phyloP scores from a whole-genome alignment of 768 basidiomycete genomes.

The Phaeolepiota aurea region DNA sequence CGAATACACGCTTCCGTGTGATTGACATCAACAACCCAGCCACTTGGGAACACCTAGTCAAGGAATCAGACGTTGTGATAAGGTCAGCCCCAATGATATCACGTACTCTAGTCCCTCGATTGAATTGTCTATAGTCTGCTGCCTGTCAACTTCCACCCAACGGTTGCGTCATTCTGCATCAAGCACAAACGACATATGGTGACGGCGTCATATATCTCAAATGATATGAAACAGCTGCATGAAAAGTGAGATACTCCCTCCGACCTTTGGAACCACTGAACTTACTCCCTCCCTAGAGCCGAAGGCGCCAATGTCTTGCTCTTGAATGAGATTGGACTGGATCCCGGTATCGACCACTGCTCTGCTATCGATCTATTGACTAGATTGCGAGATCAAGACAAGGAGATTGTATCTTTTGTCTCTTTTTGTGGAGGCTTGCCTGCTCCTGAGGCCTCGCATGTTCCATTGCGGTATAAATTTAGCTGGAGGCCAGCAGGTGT shows the following conservation, averaged over 20 bases:
- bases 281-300: conserved; percentile 32
- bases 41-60: conserved; percentile 43
- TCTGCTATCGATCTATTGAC: conserved; percentile 69
- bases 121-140: conserved; percentile 46
- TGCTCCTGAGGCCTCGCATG: conserved; percentile 50
- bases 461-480: conserved; percentile 86
- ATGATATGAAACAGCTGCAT: conserved; percentile 63
- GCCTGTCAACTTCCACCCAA: conserved; percentile 66
- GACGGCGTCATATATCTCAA: conserved; percentile 87
- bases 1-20: conserved; percentile 45
- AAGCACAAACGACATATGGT: conserved; percentile 64
- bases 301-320: conserved; percentile 55
- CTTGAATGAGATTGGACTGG: conserved; percentile 85
- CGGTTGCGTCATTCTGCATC: conserved; percentile 70
- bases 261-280: background rate
- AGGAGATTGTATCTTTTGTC: conserved; percentile 61
- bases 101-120: background rate
- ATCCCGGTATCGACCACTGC: conserved; percentile 87
- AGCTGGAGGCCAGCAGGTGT: conserved; percentile 92
- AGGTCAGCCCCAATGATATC: conserved; percentile 41
- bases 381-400: conserved; percentile 39
- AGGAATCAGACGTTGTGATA: conserved; percentile 69
- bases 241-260: conserved; percentile 34
- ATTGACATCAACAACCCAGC: conserved; percentile 49
- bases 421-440: conserved; percentile 94